Conservation (phyloP, 345 rosid genomes). For the Euphorbia peplus region DNA sequence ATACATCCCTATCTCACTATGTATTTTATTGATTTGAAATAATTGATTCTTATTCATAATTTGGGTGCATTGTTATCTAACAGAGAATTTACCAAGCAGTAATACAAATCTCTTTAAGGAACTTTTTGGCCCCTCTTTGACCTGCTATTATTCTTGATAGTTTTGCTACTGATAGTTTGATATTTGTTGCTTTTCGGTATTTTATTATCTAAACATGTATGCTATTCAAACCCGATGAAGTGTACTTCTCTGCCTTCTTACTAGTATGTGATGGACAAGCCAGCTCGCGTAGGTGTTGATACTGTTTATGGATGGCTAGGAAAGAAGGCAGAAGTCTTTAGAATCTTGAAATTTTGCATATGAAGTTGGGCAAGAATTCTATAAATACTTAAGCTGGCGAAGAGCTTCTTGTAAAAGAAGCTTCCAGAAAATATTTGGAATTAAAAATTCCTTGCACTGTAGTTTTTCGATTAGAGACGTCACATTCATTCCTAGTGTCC, state of each 20-base stretch:
- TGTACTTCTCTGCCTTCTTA: not conserved
- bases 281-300: no score
- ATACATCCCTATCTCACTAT: not conserved
- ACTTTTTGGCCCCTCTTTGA: not conserved
- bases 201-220: not conserved
- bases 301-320: not conserved
- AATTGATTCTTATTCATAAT: not conserved
- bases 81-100: not conserved
- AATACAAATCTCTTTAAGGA: not conserved
- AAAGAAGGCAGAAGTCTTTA: not conserved
- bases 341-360: not conserved
- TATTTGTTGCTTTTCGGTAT: not conserved
- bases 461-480: not conserved
- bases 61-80: not conserved
- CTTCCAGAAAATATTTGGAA: not conserved
- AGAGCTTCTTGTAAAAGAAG: not conserved
- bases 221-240: not conserved
- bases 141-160: not conserved
- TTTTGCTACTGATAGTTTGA: not conserved
- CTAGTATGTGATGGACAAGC: not conserved
- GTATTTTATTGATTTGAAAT: not conserved
- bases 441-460: not conserved
- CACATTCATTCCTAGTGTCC: not conserved
- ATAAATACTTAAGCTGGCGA: not conserved
- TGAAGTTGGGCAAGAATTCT: not conserved